Evolutionary conservation across 2,329 filamentous ascomycete genomes (phyloP), one percentile per base, ranked within the genome.

Genomic region (Neopestalotiopsis sp.): DNA sequence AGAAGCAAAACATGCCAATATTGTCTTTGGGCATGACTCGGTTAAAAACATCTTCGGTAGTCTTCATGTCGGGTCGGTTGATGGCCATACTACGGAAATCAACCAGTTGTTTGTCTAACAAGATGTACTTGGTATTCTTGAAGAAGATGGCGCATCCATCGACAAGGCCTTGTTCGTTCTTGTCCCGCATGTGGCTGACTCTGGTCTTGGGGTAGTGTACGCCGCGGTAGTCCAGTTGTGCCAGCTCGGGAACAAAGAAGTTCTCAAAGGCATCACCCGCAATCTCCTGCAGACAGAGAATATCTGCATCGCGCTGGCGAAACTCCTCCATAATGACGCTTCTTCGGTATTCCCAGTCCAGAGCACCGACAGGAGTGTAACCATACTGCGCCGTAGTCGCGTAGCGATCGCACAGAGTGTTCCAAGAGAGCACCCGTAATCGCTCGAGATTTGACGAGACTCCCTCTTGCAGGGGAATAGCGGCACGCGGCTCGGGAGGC

Each of bases 11-110:
- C 62, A 97, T 92, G 17, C 93, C 96, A 80, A 99, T 97, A 79
- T 98, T 95, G 85, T 99, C 96, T 82, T 96, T 94, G 70, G 95
- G 95, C 96, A 98, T 98, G 70, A 99, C 92, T 34, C 96, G 92
- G 80, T 99, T 99, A 87, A 97, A 98, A 68, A 98, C 95, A 76
- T 99, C 96, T 78, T 97, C 94, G 76, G 97, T 94, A 68, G 95
- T 94, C 83, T 98, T 98, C 90, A 98, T 97, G 79, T 98, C 96
- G 2, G 95, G 94, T 73, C 96, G 88, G 78, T 97, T 96, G 81
- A 99, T 97, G 73, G 95, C 95, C 68, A 94, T 93, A 69, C 94
- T 92, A 49, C 93, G 91, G 78, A 98, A 97, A 80, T 98, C 94
- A 76, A 99, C 92, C 71, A 97, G 85, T 77, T 97, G 93, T 84